A percentile compares a stretch with the other conserved stretches of the same genome.
These are phyloP conservation scores for Spinellus fusiger DNA, from an alignment of 192 early-diverging fungal genomes.

Conservation along the genomic window DNA sequence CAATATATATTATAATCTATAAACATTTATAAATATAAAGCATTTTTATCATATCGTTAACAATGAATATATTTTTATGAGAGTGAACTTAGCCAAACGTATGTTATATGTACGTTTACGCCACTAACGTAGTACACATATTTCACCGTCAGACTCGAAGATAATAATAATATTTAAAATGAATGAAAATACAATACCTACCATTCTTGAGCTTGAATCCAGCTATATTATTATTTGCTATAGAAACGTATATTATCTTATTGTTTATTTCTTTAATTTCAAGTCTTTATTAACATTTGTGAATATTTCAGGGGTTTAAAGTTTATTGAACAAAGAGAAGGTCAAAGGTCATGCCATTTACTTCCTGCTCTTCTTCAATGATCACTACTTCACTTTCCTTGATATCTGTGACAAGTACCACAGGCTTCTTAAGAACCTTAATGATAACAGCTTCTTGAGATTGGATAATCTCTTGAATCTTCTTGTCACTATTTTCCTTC, in stretches of 20 bases:
- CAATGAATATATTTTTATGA: too few species aligned
- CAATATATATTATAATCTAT: too few species aligned
- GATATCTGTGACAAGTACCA: conserved; percentile 36
- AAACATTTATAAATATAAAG: too few species aligned
- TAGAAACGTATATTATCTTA: background rate
- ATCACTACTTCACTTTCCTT: conserved; percentile 49
- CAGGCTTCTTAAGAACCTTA: conserved; percentile 66
- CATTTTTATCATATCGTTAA: too few species aligned
- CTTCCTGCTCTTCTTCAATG: conserved; percentile 83
- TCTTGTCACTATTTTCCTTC: conserved; percentile 59
- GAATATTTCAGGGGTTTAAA: too few species aligned
- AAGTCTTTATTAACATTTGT: background rate
- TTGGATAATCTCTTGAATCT: conserved; percentile 64
- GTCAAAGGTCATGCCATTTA: conserved; percentile 71
- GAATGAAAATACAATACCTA: too few species aligned
- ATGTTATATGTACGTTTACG: too few species aligned
- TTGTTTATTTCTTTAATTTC: background rate
- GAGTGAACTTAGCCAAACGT: too few species aligned
- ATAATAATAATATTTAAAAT: too few species aligned
- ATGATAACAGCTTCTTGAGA: conserved; percentile 67
- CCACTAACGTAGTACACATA: too few species aligned
- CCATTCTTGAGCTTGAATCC: too few species aligned
- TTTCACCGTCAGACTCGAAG: too few species aligned
- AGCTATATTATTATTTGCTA: background rate
- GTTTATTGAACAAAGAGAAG: conserved; percentile 52